Base-by-base conservation (phyloP, 1,284 basidiomycete species). In the Ceratorhiza oryzae-sativae region DNA sequence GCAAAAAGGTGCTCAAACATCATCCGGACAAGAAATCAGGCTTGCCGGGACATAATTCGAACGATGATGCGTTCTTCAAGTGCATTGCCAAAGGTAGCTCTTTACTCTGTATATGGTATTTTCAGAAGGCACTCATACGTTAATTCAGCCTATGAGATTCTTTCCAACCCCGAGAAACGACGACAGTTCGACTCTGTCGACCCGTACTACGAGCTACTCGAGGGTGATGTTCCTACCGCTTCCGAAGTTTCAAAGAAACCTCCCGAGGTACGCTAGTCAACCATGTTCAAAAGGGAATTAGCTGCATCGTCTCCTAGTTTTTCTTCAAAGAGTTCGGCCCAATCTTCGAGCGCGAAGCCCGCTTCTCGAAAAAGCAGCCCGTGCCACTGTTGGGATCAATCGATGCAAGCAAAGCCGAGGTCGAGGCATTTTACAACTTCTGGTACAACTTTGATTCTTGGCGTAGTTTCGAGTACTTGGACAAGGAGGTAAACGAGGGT, bases 371-470 rank as follows among this genome's bases (percentile, higher is more conserved):
- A 77, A 85, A 82, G 72, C 89, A 92, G 78, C 94, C 95, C n/a
- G 95, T 96, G 4, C 95, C 95, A 13, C 81, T 85, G 75, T 86
- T 98, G 25, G 96, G 97, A 23, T 82, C 83, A 51, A 83, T 86
- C 74, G 86, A 92, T 73, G 88, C 91, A 27, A 80, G 88, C 74
- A 96, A 97, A 82, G 87, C 88, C 73, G 86, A 89, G 73, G 96
- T 98, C 74, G 93, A 98, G 81, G 86, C 84, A 20, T 98, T 99
- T 85, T 99, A 98, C 85, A 92, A 98, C 83, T 98, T 97, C 82
- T 99, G 94, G 93, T 98, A 98, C 86, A 97, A 97, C 87, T 98
- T 99, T 82, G 96, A 98, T 82, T 94, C 91, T 78, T 99, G 97
- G 97, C 86, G 97, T 76, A 94, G 91, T 81, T 99, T 99, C 80